Conservation (phyloP, 2,329 filamentous ascomycete species). For the Plectosphaerella plurivora region DNA sequence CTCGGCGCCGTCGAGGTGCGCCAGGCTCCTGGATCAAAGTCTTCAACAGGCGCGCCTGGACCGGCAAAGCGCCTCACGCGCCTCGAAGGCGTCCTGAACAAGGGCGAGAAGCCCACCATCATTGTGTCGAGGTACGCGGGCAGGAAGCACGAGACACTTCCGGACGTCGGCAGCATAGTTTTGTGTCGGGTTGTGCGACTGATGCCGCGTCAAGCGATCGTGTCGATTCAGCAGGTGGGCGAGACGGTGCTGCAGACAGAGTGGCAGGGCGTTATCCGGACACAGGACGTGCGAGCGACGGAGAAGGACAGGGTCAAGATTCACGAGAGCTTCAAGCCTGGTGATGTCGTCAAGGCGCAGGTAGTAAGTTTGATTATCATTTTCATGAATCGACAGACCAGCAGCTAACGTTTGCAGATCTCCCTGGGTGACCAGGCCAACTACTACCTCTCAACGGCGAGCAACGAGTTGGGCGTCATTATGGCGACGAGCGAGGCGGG, state of each 20-base stretch:
- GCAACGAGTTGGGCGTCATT: slow-evolving; percentile 88
- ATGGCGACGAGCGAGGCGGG: slow-evolving; percentile 86
- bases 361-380: slow-evolving; percentile 54
- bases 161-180: slow-evolving; percentile 74
- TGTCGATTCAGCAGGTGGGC: slow-evolving; percentile 81
- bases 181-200: slow-evolving; percentile 83
- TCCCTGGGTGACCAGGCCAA: slow-evolving; percentile 89
- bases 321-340: slow-evolving; percentile 85
- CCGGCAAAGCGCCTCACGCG: slow-evolving; percentile 57
- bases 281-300: slow-evolving; percentile 88
- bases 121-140: slow-evolving; percentile 45
- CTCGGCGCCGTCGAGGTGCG: slow-evolving; percentile 64
- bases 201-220: slow-evolving; percentile 76
- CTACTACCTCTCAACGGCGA: slow-evolving; percentile 90
- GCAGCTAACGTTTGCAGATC: slow-evolving; percentile 46
- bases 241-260: slow-evolving; percentile 69
- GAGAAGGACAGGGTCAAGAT: slow-evolving; percentile 95
- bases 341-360: slow-evolving; percentile 82
- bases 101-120: slow-evolving; percentile 44
- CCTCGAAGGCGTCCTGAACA: slow-evolving; percentile 39
- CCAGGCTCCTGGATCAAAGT: slow-evolving; percentile 26
- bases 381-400: slow-evolving; percentile 3
- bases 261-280: slow-evolving; percentile 79
- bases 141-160: slow-evolving; percentile 67
- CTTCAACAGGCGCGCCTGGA: slow-evolving; percentile 36